Conservation (phyloP, 2,329 filamentous ascomycete species). For the Neoarthrinium moseri region DNA sequence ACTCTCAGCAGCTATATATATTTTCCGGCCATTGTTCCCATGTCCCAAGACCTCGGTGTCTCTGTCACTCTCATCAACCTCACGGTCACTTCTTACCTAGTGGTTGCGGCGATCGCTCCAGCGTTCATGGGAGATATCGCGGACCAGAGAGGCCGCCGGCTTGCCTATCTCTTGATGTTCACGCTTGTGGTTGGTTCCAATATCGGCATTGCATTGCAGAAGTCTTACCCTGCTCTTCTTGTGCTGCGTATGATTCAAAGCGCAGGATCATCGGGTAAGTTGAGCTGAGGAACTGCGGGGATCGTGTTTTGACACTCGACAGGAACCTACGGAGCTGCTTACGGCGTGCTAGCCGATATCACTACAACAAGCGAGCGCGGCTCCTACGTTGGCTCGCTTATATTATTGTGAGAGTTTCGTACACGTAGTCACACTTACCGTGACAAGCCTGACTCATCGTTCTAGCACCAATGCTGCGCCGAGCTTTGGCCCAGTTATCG, state of each 20-base stretch:
- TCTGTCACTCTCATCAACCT: slow-evolving; percentile 17
- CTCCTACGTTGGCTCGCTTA: slow-evolving; percentile 43
- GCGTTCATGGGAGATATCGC: slow-evolving; percentile 10
- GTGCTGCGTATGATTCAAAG: slow-evolving; percentile 14
- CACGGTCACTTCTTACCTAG: slow-evolving; percentile 22
- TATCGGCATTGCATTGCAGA: slow-evolving; percentile 12
- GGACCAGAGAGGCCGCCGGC: slow-evolving; percentile 10
- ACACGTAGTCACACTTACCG: too few species aligned
- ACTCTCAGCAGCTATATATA: slow-evolving; percentile 17
- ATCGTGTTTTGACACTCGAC: neutral
- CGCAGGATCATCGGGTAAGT: slow-evolving; percentile 11
- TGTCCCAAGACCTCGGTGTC: slow-evolving; percentile 13
- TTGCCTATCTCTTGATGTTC: slow-evolving; percentile 6
- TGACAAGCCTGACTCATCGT: neutral
- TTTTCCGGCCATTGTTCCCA: slow-evolving; percentile 15
- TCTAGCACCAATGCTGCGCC: slow-evolving; percentile 3
- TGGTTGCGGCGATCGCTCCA: slow-evolving; percentile 8
- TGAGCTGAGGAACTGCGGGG: neutral
- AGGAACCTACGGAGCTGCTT: slow-evolving; percentile 64
- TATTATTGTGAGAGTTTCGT: neutral
- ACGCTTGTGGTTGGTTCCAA: slow-evolving; percentile 12
- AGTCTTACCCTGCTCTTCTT: slow-evolving; percentile 8
- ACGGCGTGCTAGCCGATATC: slow-evolving; percentile 68
- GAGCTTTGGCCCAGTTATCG: slow-evolving; percentile 12
- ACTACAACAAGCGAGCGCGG: slow-evolving; percentile 65